A percentile compares a stretch with the other conserved stretches of the same genome.
phyloP scores from a whole-genome alignment of 1,284 basidiomycete species.

The Vanrija pseudolonga region DNA sequence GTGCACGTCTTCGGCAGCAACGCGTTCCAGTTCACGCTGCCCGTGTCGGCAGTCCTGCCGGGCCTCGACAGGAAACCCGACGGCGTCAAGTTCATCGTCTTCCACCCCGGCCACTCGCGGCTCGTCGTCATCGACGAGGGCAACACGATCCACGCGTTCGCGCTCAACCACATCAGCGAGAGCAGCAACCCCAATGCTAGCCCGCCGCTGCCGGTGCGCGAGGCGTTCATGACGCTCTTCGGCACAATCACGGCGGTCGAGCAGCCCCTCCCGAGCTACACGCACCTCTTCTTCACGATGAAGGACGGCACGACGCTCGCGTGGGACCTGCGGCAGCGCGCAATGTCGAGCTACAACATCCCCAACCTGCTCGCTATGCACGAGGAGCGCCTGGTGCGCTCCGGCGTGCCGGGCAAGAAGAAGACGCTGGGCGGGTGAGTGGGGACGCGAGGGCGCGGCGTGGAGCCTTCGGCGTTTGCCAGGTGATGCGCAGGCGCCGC shows the following conservation, averaged over 20 bases:
- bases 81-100: constrained; percentile 43
- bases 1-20: constrained; percentile 42
- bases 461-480: background rate
- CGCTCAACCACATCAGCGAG: constrained; percentile 35
- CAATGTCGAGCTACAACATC: constrained; percentile 61
- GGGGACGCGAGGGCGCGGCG: too few species aligned
- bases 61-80: constrained; percentile 4
- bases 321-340: constrained; percentile 65
- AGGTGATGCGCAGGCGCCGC: background rate
- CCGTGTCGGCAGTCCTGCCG: constrained; percentile 12
- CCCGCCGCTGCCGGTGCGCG: constrained; percentile 34
- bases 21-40: constrained; percentile 45
- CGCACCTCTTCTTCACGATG: constrained; percentile 45
- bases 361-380: constrained; percentile 73
- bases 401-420: constrained; percentile 56
- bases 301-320: constrained; percentile 53
- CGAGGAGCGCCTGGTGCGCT: constrained; percentile 62
- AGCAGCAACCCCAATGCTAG: constrained; percentile 26
- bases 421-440: constrained; percentile 51
- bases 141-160: constrained; percentile 40
- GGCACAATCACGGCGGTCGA: constrained; percentile 36
- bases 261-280: constrained; percentile 39
- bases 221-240: constrained; percentile 30
- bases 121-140: constrained; percentile 41
- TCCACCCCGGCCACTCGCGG: constrained; percentile 44